Percentiles rank a stretch among this genome's conserved stretches.
phyloP scores from a whole-genome alignment of 371 early-diverging fungal species.

The Nematocida displodere region DNA sequence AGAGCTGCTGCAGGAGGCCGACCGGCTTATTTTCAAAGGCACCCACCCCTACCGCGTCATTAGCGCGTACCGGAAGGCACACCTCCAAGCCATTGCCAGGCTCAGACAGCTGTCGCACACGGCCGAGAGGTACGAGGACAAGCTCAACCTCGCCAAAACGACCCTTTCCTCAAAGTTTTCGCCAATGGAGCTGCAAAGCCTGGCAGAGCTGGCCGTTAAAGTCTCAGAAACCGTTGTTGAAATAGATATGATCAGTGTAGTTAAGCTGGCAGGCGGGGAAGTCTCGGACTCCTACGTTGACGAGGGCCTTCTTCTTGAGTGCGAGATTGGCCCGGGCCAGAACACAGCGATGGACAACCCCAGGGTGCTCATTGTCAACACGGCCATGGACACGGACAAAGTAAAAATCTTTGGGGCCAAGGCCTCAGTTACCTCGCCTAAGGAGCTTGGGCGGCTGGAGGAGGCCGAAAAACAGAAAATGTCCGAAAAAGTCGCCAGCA shows the following conservation, averaged over 20 bases:
- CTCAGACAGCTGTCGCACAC: slow-evolving; percentile 77
- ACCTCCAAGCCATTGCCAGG: slow-evolving; percentile 75
- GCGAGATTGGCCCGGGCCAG: slow-evolving; percentile 90
- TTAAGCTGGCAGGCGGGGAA: slow-evolving; percentile 91
- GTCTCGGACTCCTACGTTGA: slow-evolving; percentile 88
- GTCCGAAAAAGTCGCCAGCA: slow-evolving; percentile 92
- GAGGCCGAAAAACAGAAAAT: slow-evolving; percentile 95
- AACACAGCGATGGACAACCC: slow-evolving; percentile 65
- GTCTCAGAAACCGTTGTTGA: slow-evolving; percentile 71
- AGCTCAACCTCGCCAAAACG: slow-evolving; percentile 71
- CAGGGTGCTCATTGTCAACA: slow-evolving; percentile 42
- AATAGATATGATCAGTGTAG: slow-evolving; percentile 78
- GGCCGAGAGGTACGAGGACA: slow-evolving; percentile 66
- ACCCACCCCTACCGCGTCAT: slow-evolving; percentile 90
- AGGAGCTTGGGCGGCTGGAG: slow-evolving; percentile 92
- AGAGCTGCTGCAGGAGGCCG: slow-evolving; percentile 88
- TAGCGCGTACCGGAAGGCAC: slow-evolving; percentile 86
- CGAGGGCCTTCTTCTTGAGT: slow-evolving; percentile 94
- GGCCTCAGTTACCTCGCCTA: slow-evolving; percentile 86
- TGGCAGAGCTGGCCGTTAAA: slow-evolving; percentile 87
- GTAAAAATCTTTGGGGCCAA: slow-evolving; percentile 98
- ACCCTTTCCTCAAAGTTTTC: slow-evolving; percentile 93
- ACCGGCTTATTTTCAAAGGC: slow-evolving; percentile 74
- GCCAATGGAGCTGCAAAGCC: slow-evolving; percentile 86
- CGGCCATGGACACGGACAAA: slow-evolving; percentile 94